phyloP scores from a whole-genome alignment of 768 basidiomycete species.

The Tulasnella sp. region DNA sequence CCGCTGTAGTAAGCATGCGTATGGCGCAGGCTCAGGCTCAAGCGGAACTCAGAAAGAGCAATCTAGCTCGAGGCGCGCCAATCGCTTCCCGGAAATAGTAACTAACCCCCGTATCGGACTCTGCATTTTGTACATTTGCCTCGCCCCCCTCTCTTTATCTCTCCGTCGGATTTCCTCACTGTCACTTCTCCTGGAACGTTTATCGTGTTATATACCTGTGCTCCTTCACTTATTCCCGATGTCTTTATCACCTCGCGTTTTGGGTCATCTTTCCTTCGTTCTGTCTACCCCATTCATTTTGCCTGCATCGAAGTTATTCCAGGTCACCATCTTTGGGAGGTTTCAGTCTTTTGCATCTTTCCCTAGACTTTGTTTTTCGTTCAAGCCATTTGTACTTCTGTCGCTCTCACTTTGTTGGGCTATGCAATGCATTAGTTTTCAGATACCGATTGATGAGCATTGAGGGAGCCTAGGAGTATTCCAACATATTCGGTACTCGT shows the following conservation, averaged over 20 bases:
- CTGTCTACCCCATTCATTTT: neutral
- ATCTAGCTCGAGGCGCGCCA: neutral
- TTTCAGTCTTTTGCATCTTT: neutral
- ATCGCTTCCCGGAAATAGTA: neutral
- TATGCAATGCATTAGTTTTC: neutral
- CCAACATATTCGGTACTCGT: too few relatives aligned
- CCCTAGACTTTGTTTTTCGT: conserved; percentile 1
- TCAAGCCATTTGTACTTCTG: neutral
- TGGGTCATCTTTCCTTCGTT: conserved; percentile 1
- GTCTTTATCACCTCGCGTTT: neutral
- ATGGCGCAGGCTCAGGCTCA: conserved; percentile 17
- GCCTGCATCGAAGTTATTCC: neutral
- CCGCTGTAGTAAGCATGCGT: conserved; percentile 15
- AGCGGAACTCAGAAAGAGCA: conserved; percentile 4
- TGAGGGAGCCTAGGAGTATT: too few relatives aligned
- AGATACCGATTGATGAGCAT: neutral
- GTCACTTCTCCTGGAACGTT: neutral
- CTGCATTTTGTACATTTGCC: neutral
- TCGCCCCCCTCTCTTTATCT: neutral
- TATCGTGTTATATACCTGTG: neutral
- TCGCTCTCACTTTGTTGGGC: neutral
- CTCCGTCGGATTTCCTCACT: neutral
- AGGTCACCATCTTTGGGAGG: neutral
- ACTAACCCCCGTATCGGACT: neutral
- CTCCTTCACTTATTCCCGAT: neutral